Conservation (phyloP, 495 filamentous ascomycete species). For the Chaetomium cochliodes region DNA sequence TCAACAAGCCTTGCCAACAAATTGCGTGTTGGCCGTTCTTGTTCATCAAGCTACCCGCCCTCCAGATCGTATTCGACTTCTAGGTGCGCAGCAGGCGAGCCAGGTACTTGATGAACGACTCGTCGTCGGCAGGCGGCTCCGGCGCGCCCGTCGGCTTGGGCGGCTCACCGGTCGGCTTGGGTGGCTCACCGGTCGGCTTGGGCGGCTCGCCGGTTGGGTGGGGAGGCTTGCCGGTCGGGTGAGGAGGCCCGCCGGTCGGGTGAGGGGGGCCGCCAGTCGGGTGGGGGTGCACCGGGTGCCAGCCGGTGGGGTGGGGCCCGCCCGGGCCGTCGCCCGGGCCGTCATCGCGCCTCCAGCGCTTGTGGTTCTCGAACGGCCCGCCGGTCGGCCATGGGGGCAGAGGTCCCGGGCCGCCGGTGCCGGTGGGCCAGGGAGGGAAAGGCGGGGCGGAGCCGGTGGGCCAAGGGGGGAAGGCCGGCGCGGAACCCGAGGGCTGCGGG, state of each 20-base stretch:
- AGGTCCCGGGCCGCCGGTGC: conserved; percentile 9
- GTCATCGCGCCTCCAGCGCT: conserved; percentile 4
- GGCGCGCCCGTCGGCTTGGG: neutral
- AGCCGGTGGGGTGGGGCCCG: neutral
- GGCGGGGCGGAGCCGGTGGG: neutral
- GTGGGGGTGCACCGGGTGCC: too few relatives aligned
- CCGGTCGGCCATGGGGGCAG: conserved; percentile 6
- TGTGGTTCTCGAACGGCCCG: neutral
- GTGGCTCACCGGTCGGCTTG: neutral
- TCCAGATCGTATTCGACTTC: too few relatives aligned
- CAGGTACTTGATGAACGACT: too few relatives aligned
- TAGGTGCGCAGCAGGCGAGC: too few relatives aligned
- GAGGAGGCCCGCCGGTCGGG: neutral
- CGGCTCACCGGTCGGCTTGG: neutral
- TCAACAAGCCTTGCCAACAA: too few relatives aligned
- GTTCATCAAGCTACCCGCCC: too few relatives aligned
- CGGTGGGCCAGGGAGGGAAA: neutral
- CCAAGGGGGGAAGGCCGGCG: neutral
- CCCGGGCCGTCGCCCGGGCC: neutral
- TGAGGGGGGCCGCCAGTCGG: too few relatives aligned
- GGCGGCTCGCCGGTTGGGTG: too few relatives aligned
- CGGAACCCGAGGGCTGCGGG: neutral
- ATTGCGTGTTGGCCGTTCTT: too few relatives aligned
- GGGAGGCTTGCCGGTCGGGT: neutral
- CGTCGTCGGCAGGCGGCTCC: too few relatives aligned